phyloP scores from a whole-genome alignment of 148 eudicot genomes.

The Linanthus parryae region DNA sequence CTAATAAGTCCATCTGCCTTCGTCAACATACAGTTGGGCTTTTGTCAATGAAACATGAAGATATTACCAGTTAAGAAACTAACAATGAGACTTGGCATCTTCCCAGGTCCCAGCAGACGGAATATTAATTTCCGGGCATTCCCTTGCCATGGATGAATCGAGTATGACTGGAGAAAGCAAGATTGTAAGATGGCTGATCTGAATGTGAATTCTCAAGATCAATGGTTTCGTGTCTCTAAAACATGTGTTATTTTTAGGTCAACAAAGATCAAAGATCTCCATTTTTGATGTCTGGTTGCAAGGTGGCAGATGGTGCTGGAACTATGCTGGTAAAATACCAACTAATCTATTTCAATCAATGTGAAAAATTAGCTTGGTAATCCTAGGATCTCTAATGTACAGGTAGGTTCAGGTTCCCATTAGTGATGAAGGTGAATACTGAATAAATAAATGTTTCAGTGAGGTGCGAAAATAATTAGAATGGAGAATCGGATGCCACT shows the following conservation, averaged over 20 bases:
- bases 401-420: not conserved
- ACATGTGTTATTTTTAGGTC: too few species aligned
- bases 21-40: not conserved
- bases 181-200: conserved; percentile 57
- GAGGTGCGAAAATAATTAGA: too few species aligned
- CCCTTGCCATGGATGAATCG: conserved; percentile 86
- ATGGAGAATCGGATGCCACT: too few species aligned
- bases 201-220: not conserved
- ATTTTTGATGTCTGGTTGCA: conserved; percentile 86
- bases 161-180: conserved; percentile 99
- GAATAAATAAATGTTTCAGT: not conserved
- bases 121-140: conserved; percentile 60
- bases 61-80: not conserved
- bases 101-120: conserved; percentile 92
- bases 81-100: not conserved
- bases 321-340: conserved; percentile 63
- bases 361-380: not conserved
- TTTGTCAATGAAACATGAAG: not conserved
- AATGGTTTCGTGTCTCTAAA: too few species aligned
- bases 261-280: conserved; percentile 67
- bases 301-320: conserved; percentile 94
- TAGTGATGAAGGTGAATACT: not conserved
- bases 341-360: not conserved
- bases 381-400: conserved; percentile 1
- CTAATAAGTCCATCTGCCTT: not conserved